Base-by-base conservation (phyloP, 2,329 filamentous ascomycete genomes). In the Thielaviopsis punctulata region DNA sequence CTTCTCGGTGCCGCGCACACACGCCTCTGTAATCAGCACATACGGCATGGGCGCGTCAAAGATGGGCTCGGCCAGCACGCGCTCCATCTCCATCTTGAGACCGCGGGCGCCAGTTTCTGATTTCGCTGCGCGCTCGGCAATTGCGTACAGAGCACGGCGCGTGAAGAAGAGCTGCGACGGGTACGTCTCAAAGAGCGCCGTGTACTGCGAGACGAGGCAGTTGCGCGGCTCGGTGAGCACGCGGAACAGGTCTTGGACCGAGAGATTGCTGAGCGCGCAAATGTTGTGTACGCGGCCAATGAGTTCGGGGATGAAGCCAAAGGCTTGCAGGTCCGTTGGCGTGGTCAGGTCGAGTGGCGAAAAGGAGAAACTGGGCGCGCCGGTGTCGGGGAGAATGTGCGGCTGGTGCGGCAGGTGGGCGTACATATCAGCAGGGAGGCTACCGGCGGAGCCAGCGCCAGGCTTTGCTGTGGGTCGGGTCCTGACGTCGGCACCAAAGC, bases 191-290 rank as follows among this genome's bases (percentile, higher is more conserved):
- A 96, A 95, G 1, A 95, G 77, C 2, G 88, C 82, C 18, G 82
- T 84, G 65, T 95, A 96, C 66, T 98, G 92, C 46, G 82, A 79
- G 2, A 95, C 73, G 0, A 98, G 75, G 51, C 82, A 86, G 67
- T 95, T 95, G 54, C 85, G 80, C 1, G 92, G 92, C 63, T 96
- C 90, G 0, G 87, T 95, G 39, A 98, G 73, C 56, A 98, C 92
- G 50, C 89, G 81, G 50, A 90, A 79, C 12, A 98, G 78, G 55
- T 82, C 77, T 22, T 72, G 62, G 13, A 73, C 68, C 1, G 76
- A 77, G 1, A 98, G 73, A 0, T 87, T 81, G 13, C 86, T 82
- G 0, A 98, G 76, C 0, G 92, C 86, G 56, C 87, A 88, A 48
- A 88, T 84, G 54, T 95, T 86, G 50, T 94, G 90, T 47, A 98